Evolutionary conservation across 768 basidiomycete genomes (phyloP), one percentile per base, ranked within the genome.

Genomic region (Cystofilobasidium bisporidii): DNA sequence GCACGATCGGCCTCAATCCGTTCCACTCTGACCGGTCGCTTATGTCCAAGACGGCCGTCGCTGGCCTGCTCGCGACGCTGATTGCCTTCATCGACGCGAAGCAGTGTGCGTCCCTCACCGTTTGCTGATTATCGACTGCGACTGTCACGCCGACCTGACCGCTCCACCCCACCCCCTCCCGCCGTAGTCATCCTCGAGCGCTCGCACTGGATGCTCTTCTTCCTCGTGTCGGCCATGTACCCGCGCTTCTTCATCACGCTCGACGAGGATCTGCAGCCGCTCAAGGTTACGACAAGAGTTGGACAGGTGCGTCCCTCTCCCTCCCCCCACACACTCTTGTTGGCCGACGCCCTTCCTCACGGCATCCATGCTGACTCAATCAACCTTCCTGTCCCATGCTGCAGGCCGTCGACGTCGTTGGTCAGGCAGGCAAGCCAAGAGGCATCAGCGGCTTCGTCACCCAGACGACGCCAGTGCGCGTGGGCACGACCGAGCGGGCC

Each of bases 201-300:
- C 77, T 87, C 89, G 72, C 96, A 98, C 78, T 99, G 96, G 96
- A 96, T 97, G 91, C 79, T 98, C 65, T 99, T 89, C 80, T 92
- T 93, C 83, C 83, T 98, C 33, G 86, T 86, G 9, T 87, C 91
- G 2, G 89, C 92, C 68, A 98, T 99, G 96, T 94, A 91, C 79
- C 96, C 96, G 28, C 86, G 93, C 65, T 97, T 98, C 87, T 79
- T 99, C 74, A 97, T 98, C 77, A 96, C 93, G 0, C 85, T 99
- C 24, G 86, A 94, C 78, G 94, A 98, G 78, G 83, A 92, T 67
- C 85, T 94, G 68, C 84, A 91, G 72, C 85, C 82, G 75, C 80
- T 85, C 64, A 87, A 91, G 2, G 89, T 96, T 41, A 93, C 91
- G 20, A 91, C 97, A 59, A 87, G 96, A 43, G 96, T 99, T 26